phyloP scores from a whole-genome alignment of 2,329 filamentous ascomycete species.

The Cladosporium sp. region DNA sequence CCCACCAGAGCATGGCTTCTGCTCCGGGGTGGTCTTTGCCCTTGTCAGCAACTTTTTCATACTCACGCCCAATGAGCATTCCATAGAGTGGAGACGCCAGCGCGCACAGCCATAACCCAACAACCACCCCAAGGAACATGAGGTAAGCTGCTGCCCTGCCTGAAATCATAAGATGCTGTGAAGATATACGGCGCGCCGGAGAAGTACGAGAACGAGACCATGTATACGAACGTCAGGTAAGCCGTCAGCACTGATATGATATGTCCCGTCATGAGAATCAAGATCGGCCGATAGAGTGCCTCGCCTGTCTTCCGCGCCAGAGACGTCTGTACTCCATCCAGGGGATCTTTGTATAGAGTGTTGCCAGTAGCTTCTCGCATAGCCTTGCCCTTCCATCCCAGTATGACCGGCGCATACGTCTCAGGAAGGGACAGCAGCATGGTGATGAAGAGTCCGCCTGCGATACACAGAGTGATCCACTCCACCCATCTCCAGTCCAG shows the following conservation, averaged over 20 bases:
- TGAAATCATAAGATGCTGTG: constrained; percentile 42
- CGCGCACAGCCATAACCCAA: constrained; percentile 38
- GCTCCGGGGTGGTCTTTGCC: neutral
- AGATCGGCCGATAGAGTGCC: constrained; percentile 23
- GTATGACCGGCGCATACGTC: constrained; percentile 47
- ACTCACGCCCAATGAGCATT: constrained; percentile 22
- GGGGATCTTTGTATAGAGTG: constrained; percentile 25
- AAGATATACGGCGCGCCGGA: constrained; percentile 3
- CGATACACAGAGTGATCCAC: constrained; percentile 41
- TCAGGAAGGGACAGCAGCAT: constrained; percentile 51
- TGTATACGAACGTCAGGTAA: constrained; percentile 54
- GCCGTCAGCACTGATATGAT: constrained; percentile 50
- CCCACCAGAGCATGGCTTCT: neutral
- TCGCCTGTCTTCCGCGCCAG: neutral
- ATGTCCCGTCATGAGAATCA: constrained; percentile 37
- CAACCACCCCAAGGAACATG: constrained; percentile 47
- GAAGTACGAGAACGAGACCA: constrained; percentile 40
- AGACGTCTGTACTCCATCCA: neutral
- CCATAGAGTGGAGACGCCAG: constrained; percentile 35
- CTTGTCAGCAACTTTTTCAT: neutral
- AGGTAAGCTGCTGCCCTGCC: constrained; percentile 46
- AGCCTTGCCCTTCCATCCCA: constrained; percentile 41
- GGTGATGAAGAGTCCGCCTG: constrained; percentile 30
- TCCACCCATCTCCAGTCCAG: constrained; percentile 42
- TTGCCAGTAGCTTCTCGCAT: constrained; percentile 31